Percentiles rank a stretch among this genome's conserved stretches.
phyloP scores from a whole-genome alignment of 2,329 filamentous ascomycete genomes.

The Tolypocladium ophioglossoides region DNA sequence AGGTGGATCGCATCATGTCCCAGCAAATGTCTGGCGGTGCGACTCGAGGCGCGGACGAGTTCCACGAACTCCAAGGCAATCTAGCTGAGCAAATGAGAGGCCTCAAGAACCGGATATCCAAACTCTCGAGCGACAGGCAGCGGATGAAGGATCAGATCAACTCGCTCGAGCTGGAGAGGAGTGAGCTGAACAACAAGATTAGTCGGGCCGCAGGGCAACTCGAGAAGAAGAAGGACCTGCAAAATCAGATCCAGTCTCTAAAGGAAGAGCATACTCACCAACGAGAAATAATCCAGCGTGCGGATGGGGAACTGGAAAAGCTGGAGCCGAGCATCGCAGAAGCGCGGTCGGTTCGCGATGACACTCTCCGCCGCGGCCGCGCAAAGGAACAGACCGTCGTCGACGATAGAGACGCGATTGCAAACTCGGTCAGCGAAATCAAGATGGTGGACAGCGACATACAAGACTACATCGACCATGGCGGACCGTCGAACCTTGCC shows the following conservation, averaged over 20 bases:
- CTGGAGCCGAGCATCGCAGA: slow-evolving; percentile 67
- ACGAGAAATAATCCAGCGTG: slow-evolving; percentile 55
- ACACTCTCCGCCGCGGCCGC: slow-evolving; percentile 60
- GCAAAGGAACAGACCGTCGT: slow-evolving; percentile 63
- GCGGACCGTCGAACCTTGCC: slow-evolving; percentile 61
- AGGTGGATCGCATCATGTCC: slow-evolving; percentile 64
- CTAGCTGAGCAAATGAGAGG: slow-evolving; percentile 57
- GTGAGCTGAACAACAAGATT: slow-evolving; percentile 64
- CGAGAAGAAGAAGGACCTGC: slow-evolving; percentile 67
- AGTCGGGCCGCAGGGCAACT: slow-evolving; percentile 61
- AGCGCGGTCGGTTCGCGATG: slow-evolving; percentile 66
- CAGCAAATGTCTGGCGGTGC: slow-evolving; percentile 61
- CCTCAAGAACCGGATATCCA: slow-evolving; percentile 52
- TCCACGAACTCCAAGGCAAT: slow-evolving; percentile 63
- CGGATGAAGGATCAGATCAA: slow-evolving; percentile 58
- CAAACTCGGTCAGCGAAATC: slow-evolving; percentile 67
- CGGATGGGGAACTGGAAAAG: slow-evolving; percentile 63
- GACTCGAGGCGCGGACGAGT: slow-evolving; percentile 67
- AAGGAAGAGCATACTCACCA: slow-evolving; percentile 59
- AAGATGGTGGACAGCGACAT: slow-evolving; percentile 69
- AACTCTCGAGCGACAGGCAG: slow-evolving; percentile 60
- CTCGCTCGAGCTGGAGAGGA: slow-evolving; percentile 63
- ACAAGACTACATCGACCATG: slow-evolving; percentile 64
- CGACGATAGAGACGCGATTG: slow-evolving; percentile 59
- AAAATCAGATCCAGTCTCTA: slow-evolving; percentile 61